Evolutionary conservation across 306 rosid genomes (phyloP).

Genomic region (Oxytropis ochrocephala): DNA sequence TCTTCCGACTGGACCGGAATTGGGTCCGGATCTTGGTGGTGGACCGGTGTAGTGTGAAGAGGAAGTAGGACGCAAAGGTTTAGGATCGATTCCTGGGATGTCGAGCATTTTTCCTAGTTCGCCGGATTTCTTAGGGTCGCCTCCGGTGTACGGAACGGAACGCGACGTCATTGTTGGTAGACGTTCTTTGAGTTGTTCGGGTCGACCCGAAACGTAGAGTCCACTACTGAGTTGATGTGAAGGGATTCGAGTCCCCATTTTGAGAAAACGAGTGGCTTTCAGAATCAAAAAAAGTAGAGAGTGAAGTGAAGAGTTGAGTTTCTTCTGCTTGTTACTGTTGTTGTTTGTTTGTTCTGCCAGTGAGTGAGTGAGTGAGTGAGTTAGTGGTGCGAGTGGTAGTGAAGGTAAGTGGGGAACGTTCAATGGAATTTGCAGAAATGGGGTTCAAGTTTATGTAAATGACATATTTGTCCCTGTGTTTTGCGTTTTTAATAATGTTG

Average conservation of each 20-base stretch:
- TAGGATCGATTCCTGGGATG: constrained; percentile 41
- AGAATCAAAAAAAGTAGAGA: not conserved
- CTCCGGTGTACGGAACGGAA: constrained; percentile 88
- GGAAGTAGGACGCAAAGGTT: constrained; percentile 53
- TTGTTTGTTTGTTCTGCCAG: not conserved
- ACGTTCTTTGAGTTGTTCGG: constrained; percentile 72
- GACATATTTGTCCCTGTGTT: constrained; percentile 34
- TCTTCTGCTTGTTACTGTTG: not conserved
- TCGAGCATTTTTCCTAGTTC: constrained; percentile 92
- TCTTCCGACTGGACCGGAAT: constrained; percentile 49
- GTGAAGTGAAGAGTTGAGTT: not conserved
- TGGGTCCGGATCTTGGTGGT: constrained; percentile 78
- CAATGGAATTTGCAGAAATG: constrained; percentile 39
- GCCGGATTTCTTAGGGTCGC: constrained; percentile 90
- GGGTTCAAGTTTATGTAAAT: constrained; percentile 26
- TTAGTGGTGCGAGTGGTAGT: constrained; percentile 20
- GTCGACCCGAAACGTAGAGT: constrained; percentile 86
- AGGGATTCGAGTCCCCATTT: constrained; percentile 72
- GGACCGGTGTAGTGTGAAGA: constrained; percentile 70
- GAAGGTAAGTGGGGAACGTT: constrained; percentile 1
- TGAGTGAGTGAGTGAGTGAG: constrained; percentile 5
- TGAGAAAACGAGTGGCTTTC: constrained; percentile 10
- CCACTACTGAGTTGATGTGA: constrained; percentile 93
- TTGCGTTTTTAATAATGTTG: too few relatives aligned
- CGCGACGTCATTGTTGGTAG: constrained; percentile 84